Evolutionary conservation across 1,284 basidiomycete genomes (phyloP).

Genomic region (Moesziomyces sp.): DNA sequence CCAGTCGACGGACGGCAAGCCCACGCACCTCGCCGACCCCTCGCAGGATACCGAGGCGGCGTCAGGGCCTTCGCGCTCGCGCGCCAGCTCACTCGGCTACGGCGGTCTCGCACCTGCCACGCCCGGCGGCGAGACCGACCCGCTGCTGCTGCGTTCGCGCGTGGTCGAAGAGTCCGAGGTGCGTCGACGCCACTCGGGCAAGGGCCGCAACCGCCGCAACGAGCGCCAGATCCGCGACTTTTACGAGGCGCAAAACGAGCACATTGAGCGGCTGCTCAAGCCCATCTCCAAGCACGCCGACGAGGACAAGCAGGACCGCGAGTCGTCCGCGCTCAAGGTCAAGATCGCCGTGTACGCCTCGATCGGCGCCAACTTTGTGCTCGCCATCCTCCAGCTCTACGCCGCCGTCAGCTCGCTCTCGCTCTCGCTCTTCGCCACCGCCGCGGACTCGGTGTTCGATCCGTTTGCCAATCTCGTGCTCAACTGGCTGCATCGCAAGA

Average conservation of each 20-base stretch:
- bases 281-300: conserved; percentile 85
- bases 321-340: conserved; percentile 71
- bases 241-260: conserved; percentile 85
- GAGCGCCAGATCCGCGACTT: conserved; percentile 74
- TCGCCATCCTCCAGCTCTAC: conserved; percentile 71
- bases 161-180: conserved; percentile 69
- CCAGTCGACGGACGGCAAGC: neutral
- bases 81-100: conserved; percentile 37
- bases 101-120: conserved; percentile 21
- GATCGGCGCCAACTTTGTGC: conserved; percentile 76
- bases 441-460: conserved; percentile 89
- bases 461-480: conserved; percentile 87
- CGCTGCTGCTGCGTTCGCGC: conserved; percentile 68
- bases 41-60: neutral
- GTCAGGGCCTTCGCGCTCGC: conserved; percentile 23
- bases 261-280: conserved; percentile 85
- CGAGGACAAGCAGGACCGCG: conserved; percentile 77
- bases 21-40: conserved; percentile 9
- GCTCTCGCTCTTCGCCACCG: conserved; percentile 87
- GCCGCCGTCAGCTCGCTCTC: conserved; percentile 87
- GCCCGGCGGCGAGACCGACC: conserved; percentile 66
- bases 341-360: conserved; percentile 88
- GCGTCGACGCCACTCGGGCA: conserved; percentile 65
- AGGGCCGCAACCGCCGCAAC: conserved; percentile 62
- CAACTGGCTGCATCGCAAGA: conserved; percentile 82